Evolutionary conservation across 78 protist species (phyloP), one percentile per base, ranked within the genome.

Genomic region (Speleostelium caveatum): DNA sequence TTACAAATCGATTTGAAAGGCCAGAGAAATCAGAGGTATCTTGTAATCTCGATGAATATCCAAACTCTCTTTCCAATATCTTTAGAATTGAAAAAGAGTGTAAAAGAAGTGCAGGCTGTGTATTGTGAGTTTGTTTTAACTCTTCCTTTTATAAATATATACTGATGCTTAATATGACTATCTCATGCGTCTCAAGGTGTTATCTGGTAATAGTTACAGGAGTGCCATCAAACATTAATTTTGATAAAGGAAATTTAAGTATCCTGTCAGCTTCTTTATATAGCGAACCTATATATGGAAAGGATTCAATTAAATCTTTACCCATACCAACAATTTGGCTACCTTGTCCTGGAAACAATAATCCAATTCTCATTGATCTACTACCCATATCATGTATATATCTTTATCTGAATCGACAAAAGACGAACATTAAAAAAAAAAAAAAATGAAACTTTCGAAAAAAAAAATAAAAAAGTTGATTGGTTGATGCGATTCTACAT

Each of bases 261-360:
- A 78, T 22, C 16, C 45, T 63, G 41, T 78, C 87, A 55, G 87
- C 62, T 10, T 66, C 32, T 5, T 49, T 49, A 30, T 49, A 66
- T 26, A 78, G 14, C 1, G 17, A 26, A 28, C 39, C 32, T 3
- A 76, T 59, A 28, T 78, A 62, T 12, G 87, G 74, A 38, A 45
- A 78, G 17, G 42, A 65, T 24, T 32, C 21, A 45, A 78, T 3
- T 1, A 78, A 26, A 63, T 78, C 87, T 38, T 66, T 78, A 28
- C 75, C 75, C 87, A 78, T 78, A 17, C 87, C 87, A 63, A 78
- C 75, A 0, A 78, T 22, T 53, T 78, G 87, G 26, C 76, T 66
- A 4, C 87, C 87, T 53, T 78, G 87, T 7, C 87, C 87, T 33
- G 87, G 87, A 5, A 78, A 78, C n/a, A 78, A 19, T 53, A 78